phyloP scores from a whole-genome alignment of 2,329 filamentous ascomycete genomes.

The Colletotrichum costaricense region DNA sequence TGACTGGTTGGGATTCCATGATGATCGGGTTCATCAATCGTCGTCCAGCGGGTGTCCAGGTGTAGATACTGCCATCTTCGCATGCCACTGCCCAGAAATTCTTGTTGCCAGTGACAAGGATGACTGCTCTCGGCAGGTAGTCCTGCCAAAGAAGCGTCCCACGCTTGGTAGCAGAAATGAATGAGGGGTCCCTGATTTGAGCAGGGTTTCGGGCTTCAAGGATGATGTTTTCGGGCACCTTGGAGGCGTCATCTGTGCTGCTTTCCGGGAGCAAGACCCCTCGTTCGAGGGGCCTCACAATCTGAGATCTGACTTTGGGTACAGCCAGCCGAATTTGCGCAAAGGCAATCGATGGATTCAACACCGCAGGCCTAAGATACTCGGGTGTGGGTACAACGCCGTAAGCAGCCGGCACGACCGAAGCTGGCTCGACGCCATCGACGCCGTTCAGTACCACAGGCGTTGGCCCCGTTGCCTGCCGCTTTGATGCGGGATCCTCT shows the following conservation, averaged over 20 bases:
- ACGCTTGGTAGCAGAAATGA: constrained; percentile 83
- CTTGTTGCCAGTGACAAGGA: constrained; percentile 91
- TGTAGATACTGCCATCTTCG: constrained; percentile 89
- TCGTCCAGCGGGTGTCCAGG: constrained; percentile 93
- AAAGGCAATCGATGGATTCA: constrained; percentile 83
- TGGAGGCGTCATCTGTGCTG: constrained; percentile 70
- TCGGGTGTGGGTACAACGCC: constrained; percentile 80
- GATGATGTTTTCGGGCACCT: constrained; percentile 76
- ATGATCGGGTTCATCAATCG: constrained; percentile 86
- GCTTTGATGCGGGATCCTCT: constrained; percentile 62
- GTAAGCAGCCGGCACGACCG: constrained; percentile 67
- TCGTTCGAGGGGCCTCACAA: constrained; percentile 82
- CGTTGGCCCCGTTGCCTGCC: constrained; percentile 74
- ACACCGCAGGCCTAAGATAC: constrained; percentile 86
- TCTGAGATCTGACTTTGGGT: constrained; percentile 85
- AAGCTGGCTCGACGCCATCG: constrained; percentile 82
- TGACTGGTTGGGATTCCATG: constrained; percentile 91
- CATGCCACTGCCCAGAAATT: constrained; percentile 94
- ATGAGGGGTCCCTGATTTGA: constrained; percentile 82
- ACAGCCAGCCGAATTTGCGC: constrained; percentile 89
- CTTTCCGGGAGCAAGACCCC: constrained; percentile 66
- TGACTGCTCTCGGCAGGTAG: constrained; percentile 85
- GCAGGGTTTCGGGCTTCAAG: constrained; percentile 90
- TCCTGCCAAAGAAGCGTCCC: constrained; percentile 92
- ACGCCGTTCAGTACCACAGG: constrained; percentile 81